These are phyloP conservation scores for Microcyclosporella mali DNA, from an alignment of 2,329 filamentous ascomycete species.

Conservation along the genomic window DNA sequence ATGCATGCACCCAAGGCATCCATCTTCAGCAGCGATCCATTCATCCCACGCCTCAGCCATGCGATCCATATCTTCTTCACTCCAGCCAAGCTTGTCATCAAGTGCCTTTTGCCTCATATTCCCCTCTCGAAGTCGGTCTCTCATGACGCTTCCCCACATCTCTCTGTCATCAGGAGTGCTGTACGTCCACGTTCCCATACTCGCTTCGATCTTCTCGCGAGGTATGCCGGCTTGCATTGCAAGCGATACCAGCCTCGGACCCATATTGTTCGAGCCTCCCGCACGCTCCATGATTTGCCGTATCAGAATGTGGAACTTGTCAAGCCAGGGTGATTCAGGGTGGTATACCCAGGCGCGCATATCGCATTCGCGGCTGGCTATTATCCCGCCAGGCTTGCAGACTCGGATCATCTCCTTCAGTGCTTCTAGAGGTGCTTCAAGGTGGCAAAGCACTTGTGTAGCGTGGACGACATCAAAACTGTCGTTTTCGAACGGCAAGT, in stretches of 20 bases:
- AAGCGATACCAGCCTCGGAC: constrained; percentile 26
- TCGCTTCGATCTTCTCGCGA: constrained; percentile 35
- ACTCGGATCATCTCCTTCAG: constrained; percentile 52
- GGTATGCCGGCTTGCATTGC: constrained; percentile 36
- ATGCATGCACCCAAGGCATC: constrained; percentile 38
- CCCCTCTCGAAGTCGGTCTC: constrained; percentile 18
- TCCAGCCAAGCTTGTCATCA: constrained; percentile 31
- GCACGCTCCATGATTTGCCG: constrained; percentile 28
- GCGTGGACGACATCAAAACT: constrained; percentile 55
- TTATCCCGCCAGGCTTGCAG: constrained; percentile 47
- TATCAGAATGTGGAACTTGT: constrained; percentile 33
- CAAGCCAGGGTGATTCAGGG: constrained; percentile 32
- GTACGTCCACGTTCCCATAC: constrained; percentile 39
- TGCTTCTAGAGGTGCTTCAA: constrained; percentile 46
- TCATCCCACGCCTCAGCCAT: constrained; percentile 36
- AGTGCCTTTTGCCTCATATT: constrained; percentile 32
- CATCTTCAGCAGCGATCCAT: constrained; percentile 39
- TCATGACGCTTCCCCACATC: constrained; percentile 34
- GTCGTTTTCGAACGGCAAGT: constrained; percentile 38
- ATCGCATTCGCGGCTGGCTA: constrained; percentile 43
- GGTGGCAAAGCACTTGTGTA: constrained; percentile 54
- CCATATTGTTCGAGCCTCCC: constrained; percentile 22
- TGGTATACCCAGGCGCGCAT: constrained; percentile 34
- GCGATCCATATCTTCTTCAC: constrained; percentile 34
- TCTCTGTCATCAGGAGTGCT: constrained; percentile 33